A percentile compares a stretch with the other conserved stretches of the same genome.
phyloP scores from a whole-genome alignment of 2,329 filamentous ascomycete species.

The Aspergillus piperis region DNA sequence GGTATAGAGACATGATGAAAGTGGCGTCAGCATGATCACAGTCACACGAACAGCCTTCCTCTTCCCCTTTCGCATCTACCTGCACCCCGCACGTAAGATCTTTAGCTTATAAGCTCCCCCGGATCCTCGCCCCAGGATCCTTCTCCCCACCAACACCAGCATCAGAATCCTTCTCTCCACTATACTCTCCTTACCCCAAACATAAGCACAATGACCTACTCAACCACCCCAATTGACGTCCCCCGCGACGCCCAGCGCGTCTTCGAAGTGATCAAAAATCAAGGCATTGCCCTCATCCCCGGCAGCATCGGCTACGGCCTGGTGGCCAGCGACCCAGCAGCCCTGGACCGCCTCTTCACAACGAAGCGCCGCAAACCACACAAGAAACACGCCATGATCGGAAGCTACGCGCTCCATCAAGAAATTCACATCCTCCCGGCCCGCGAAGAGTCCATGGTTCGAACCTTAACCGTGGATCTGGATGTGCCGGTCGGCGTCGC shows the following conservation, averaged over 20 bases:
- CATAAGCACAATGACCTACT: neutral
- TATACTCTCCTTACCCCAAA: neutral
- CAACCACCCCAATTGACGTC: slow-evolving; percentile 20
- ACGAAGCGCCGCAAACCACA: slow-evolving; percentile 23
- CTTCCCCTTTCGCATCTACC: neutral
- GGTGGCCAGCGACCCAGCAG: slow-evolving; percentile 21
- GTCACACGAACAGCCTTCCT: neutral
- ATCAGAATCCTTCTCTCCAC: neutral
- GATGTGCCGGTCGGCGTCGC: slow-evolving; percentile 29
- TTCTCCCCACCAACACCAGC: neutral
- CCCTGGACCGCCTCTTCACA: slow-evolving; percentile 18
- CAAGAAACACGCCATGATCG: slow-evolving; percentile 33
- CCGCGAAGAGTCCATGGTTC: slow-evolving; percentile 21
- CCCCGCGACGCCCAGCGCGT: slow-evolving; percentile 22
- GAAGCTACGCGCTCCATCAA: slow-evolving; percentile 27
- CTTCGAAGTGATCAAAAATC: slow-evolving; percentile 23
- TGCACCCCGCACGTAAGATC: neutral
- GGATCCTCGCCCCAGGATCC: neutral
- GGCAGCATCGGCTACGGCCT: slow-evolving; percentile 31
- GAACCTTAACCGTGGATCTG: slow-evolving; percentile 26
- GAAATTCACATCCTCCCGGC: slow-evolving; percentile 24
- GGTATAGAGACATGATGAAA: neutral
- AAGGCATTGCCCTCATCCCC: slow-evolving; percentile 32
- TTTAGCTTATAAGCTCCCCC: neutral
- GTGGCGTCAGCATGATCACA: neutral